phyloP scores from a whole-genome alignment of 352 stramenopile species.

The Albugo candida region DNA sequence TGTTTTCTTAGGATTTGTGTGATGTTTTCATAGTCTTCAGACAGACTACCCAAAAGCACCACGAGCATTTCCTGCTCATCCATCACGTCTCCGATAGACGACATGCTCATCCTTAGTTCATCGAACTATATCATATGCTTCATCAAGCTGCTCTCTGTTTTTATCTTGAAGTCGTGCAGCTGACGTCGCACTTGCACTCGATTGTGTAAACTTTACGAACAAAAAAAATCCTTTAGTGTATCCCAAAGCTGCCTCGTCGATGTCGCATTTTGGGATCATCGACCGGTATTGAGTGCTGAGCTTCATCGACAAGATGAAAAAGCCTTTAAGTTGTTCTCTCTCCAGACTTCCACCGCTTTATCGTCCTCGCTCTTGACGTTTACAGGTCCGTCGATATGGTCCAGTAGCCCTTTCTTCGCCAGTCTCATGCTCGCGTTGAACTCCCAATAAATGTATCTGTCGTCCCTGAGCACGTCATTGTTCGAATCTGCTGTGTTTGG shows the following conservation, averaged over 20 bases:
- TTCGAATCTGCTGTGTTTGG: background rate
- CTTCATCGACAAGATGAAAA: constrained; percentile 1
- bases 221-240: background rate
- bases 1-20: constrained; percentile 4
- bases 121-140: constrained; percentile 2
- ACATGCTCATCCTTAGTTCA: background rate
- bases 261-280: constrained; percentile 2
- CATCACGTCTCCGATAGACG: background rate
- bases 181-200: background rate
- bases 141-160: background rate
- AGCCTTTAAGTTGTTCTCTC: background rate
- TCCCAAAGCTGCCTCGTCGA: background rate
- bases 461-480: constrained; percentile 1
- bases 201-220: constrained; percentile 2
- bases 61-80: background rate
- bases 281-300: background rate
- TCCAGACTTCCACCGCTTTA: background rate
- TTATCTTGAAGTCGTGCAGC: constrained; percentile 1
- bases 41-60: constrained; percentile 1
- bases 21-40: background rate
- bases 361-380: constrained; percentile 1
- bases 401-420: background rate
- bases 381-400: background rate
- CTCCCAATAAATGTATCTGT: constrained; percentile 3
- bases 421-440: constrained; percentile 2